Conservation (phyloP, 225 moss, liverwort and hornwort species). For the Bryoerythrophyllum caledonicum region DNA sequence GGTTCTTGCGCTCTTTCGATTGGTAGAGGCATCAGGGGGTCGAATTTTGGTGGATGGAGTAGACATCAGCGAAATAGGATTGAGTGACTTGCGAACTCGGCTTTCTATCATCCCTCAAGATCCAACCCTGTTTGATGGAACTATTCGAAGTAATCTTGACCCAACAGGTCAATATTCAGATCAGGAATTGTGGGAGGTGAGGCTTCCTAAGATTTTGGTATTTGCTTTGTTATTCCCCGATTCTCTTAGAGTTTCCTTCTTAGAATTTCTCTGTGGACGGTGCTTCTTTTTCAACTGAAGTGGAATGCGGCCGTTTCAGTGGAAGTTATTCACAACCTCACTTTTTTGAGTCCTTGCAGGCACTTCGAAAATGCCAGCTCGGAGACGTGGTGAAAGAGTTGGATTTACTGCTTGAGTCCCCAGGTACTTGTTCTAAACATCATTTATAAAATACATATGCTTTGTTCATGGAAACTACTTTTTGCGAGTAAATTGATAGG, state of each 20-base stretch:
- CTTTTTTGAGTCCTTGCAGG: constrained; percentile 27
- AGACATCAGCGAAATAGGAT: constrained; percentile 61
- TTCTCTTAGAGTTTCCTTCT: too few relatives aligned
- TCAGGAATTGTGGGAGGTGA: constrained; percentile 70
- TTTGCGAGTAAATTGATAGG: not conserved
- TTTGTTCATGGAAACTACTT: not conserved
- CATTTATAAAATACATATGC: not conserved
- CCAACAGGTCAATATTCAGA: constrained; percentile 57
- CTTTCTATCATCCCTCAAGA: constrained; percentile 80
- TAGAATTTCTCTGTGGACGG: not conserved
- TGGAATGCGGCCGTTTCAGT: not conserved
- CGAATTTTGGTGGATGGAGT: constrained; percentile 58
- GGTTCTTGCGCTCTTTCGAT: constrained; percentile 64
- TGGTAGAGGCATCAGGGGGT: constrained; percentile 67
- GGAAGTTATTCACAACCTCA: not conserved
- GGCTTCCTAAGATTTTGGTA: not conserved
- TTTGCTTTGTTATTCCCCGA: not conserved
- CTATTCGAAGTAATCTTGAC: constrained; percentile 72
- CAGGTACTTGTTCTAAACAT: constrained; percentile 32
- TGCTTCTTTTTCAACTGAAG: not conserved
- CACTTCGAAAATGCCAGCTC: constrained; percentile 56
- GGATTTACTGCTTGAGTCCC: constrained; percentile 40
- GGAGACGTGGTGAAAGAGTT: constrained; percentile 37
- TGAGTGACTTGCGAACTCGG: constrained; percentile 59
- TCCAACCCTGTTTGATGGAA: constrained; percentile 71